phyloP scores from a whole-genome alignment of 2,329 filamentous ascomycete species.

The Cladosporium colombiae region DNA sequence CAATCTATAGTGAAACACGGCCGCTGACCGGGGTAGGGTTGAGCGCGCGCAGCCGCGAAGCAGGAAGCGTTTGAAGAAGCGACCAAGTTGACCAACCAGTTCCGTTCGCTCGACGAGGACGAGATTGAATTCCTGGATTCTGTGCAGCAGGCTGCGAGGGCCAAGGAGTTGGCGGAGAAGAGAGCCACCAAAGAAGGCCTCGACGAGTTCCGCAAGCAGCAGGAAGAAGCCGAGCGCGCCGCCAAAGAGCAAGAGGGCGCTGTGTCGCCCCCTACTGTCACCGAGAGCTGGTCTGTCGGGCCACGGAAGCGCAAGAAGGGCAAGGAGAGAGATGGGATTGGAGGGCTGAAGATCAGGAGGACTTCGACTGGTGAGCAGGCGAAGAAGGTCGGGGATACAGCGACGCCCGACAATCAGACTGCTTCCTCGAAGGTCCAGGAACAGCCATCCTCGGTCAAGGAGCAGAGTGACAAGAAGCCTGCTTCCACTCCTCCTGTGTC shows the following conservation, averaged over 20 bases:
- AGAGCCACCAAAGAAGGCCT: slow-evolving; percentile 61
- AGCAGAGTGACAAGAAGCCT: slow-evolving; percentile 3
- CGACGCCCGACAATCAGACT: background rate
- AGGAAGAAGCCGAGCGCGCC: slow-evolving; percentile 59
- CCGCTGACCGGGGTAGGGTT: slow-evolving; percentile 29
- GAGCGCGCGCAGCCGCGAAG: slow-evolving; percentile 62
- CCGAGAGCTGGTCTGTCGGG: slow-evolving; percentile 40
- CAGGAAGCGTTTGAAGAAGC: slow-evolving; percentile 80
- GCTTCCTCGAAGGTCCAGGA: background rate
- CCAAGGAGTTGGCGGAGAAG: slow-evolving; percentile 57
- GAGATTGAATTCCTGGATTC: slow-evolving; percentile 73
- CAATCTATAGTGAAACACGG: slow-evolving; percentile 21
- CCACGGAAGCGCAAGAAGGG: slow-evolving; percentile 40
- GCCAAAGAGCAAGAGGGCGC: slow-evolving; percentile 50
- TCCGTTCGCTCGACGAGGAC: slow-evolving; percentile 74
- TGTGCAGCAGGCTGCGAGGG: slow-evolving; percentile 57
- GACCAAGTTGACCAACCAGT: slow-evolving; percentile 71
- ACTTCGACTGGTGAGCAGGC: slow-evolving; percentile 32
- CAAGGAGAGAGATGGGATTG: slow-evolving; percentile 39
- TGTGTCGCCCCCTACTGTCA: slow-evolving; percentile 53
- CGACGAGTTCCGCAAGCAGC: slow-evolving; percentile 59
- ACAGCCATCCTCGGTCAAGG: background rate
- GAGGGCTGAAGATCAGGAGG: slow-evolving; percentile 48
- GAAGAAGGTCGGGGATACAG: background rate
- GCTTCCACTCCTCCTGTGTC: slow-evolving; percentile 26